A percentile compares a stretch with the other conserved stretches of the same genome.
These are phyloP conservation scores for Hymenoscyphus infarciens DNA, from an alignment of 2,329 filamentous ascomycete genomes.

Conservation along the genomic window DNA sequence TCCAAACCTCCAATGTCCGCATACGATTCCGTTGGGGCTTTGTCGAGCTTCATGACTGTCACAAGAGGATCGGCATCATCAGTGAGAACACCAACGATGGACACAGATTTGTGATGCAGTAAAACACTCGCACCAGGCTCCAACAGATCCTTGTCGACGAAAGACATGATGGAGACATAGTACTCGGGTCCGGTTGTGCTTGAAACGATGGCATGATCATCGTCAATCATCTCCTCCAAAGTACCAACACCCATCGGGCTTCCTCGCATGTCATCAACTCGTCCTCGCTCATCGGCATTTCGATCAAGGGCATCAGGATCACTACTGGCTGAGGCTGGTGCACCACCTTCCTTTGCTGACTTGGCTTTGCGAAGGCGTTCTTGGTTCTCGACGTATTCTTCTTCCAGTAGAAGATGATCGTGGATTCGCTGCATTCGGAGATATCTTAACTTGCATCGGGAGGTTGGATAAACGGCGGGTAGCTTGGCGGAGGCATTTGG, in stretches of 20 bases:
- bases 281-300: conserved; percentile 88
- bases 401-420: conserved; percentile 92
- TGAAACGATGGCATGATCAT: conserved; percentile 97
- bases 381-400: conserved; percentile 99
- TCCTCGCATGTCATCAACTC: conserved; percentile 97
- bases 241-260: conserved; percentile 98
- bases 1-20: conserved; percentile 97
- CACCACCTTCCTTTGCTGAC: conserved; percentile 66
- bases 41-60: conserved; percentile 98
- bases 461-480: conserved; percentile 88
- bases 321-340: conserved; percentile 52
- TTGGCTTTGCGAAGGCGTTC: conserved; percentile 93
- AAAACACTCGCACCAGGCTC: conserved; percentile 95
- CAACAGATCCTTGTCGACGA: conserved; percentile 96
- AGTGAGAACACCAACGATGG: conserved; percentile 93
- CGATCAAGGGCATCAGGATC: conserved; percentile 76
- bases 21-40: conserved; percentile 96
- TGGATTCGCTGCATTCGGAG: conserved; percentile 98
- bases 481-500: conserved; percentile 94
- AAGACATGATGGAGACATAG: conserved; percentile 99
- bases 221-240: conserved; percentile 97
- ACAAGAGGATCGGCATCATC: conserved; percentile 95
- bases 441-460: conserved; percentile 94
- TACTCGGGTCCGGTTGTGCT: conserved; percentile 97
- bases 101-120: conserved; percentile 95